Base-by-base conservation (phyloP, 768 basidiomycete genomes). In the Kwoniella dendrophila region DNA sequence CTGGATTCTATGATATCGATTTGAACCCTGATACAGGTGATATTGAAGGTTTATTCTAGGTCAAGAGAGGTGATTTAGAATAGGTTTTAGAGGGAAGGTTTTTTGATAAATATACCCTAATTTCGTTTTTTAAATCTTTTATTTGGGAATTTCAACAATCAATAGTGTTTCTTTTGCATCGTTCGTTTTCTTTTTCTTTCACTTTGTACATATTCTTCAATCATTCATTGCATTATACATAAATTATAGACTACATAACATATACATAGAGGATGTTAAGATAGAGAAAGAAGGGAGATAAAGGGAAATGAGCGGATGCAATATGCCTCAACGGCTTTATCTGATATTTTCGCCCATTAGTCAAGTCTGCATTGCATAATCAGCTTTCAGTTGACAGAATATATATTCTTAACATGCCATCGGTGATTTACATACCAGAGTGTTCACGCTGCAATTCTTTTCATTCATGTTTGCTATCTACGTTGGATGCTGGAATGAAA, bases 1-100 rank as follows among this genome's bases (percentile, higher is more conserved):
- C 92, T 78, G 90, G 89, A 60, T 79, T 76, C 71, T 79, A 77
- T 67, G 78, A 79, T 61, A 77, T 79, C 51, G 78, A 79, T 57
- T 55, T 79, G 38, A 74, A 79, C 67, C 71, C 76, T 38, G 85
- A 89, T 72, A 86, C 86, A 2, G 93, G 93, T 55, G 83, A 86
- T 41, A 90, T 92, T 47, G 82, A 91, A 61, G 93, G 93, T 44
- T 83, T 96, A 56, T 96, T 94, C 84, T 95, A 84, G 53, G 36
- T 22, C 3, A 5, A 29, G 26, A 2, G 29, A 27, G 26, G 27
- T 22, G 55, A 29, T 26, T n/a, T 24, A 41, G 29, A 29, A 6
- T 27, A 30, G 22, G 48, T 40, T 18, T 10, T 8, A 24, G 18
- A 27, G 32, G 24, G 32, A 34, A n/a, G 32, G 36, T 27, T 12